phyloP scores from a whole-genome alignment of 768 basidiomycete species.

The Mycena vitilis region DNA sequence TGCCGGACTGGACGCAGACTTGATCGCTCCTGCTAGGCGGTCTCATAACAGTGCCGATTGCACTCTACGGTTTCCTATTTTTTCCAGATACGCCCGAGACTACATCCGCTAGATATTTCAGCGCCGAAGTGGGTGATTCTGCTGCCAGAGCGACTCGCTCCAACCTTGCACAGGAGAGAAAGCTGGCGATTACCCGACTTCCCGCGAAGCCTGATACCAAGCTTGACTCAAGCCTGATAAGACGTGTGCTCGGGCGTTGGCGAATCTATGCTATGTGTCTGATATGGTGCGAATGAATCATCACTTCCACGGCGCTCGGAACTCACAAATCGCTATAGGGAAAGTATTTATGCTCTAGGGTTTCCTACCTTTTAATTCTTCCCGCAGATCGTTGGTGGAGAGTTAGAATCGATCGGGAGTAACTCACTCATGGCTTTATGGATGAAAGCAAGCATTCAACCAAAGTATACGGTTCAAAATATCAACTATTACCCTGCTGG shows the following conservation, averaged over 20 bases:
- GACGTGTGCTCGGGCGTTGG: constrained; percentile 68
- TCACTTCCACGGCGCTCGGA: constrained; percentile 3
- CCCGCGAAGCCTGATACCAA: constrained; percentile 31
- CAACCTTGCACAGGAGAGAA: constrained; percentile 61
- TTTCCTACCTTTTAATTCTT: constrained; percentile 42
- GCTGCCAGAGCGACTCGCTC: neutral
- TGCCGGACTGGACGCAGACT: too few relatives aligned
- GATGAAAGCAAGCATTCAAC: constrained; percentile 68
- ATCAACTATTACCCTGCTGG: constrained; percentile 73
- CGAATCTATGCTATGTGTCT: constrained; percentile 77
- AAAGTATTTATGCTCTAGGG: constrained; percentile 8
- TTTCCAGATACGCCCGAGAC: constrained; percentile 80
- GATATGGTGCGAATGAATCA: constrained; percentile 54
- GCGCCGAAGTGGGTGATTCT: constrained; percentile 57
- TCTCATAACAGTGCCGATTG: constrained; percentile 78
- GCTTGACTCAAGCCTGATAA: constrained; percentile 55
- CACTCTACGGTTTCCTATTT: constrained; percentile 75
- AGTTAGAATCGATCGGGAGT: constrained; percentile 75
- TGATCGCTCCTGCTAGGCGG: constrained; percentile 59
- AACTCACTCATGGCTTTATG: constrained; percentile 83
- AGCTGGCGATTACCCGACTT: constrained; percentile 62
- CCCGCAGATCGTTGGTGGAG: constrained; percentile 52
- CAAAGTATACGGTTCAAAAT: constrained; percentile 67
- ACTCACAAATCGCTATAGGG: constrained; percentile 17
- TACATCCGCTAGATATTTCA: constrained; percentile 73